These are phyloP conservation scores for Citrullus amarus DNA, from an alignment of 306 rosid species.

Conservation along the genomic window DNA sequence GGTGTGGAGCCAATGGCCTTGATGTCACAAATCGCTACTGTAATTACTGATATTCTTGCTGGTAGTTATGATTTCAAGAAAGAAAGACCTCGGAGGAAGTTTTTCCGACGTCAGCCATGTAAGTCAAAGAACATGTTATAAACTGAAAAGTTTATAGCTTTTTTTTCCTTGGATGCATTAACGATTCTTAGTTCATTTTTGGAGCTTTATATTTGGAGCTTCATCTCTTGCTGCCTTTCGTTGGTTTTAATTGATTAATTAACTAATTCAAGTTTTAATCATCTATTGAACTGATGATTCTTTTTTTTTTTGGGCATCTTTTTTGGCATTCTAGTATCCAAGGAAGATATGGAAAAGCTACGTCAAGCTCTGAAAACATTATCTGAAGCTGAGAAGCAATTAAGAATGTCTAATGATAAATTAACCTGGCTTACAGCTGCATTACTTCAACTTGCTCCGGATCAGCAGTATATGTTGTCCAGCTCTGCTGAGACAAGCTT, in stretches of 20 bases:
- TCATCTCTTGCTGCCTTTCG: not conserved
- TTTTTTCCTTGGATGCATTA: not conserved
- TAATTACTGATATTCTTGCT: slow-evolving; percentile 93
- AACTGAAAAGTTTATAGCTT: not conserved
- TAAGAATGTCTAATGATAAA: slow-evolving; percentile 89
- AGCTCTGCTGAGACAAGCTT: slow-evolving; percentile 77
- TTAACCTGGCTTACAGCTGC: slow-evolving; percentile 97
- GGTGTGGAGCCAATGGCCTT: slow-evolving; percentile 93
- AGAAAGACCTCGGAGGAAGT: slow-evolving; percentile 73
- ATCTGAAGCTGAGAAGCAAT: slow-evolving; percentile 94
- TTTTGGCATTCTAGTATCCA: slow-evolving; percentile 39
- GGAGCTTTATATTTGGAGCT: not conserved
- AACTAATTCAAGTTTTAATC: not conserved
- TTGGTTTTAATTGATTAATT: not conserved
- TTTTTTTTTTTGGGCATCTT: not conserved
- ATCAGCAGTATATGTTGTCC: slow-evolving; percentile 85
- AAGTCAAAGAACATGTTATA: slow-evolving; percentile 23
- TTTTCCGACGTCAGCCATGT: slow-evolving; percentile 79
- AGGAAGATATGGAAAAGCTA: slow-evolving; percentile 95
- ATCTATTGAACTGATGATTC: not conserved
- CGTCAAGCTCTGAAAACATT: slow-evolving; percentile 91
- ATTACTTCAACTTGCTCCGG: slow-evolving; percentile 97
- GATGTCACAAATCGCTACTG: slow-evolving; percentile 97
- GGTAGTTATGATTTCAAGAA: slow-evolving; percentile 70
- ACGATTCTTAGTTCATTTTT: not conserved